Evolutionary conservation across 2,329 filamentous ascomycete genomes (phyloP).

Genomic region (Fusarium oligoseptatum): DNA sequence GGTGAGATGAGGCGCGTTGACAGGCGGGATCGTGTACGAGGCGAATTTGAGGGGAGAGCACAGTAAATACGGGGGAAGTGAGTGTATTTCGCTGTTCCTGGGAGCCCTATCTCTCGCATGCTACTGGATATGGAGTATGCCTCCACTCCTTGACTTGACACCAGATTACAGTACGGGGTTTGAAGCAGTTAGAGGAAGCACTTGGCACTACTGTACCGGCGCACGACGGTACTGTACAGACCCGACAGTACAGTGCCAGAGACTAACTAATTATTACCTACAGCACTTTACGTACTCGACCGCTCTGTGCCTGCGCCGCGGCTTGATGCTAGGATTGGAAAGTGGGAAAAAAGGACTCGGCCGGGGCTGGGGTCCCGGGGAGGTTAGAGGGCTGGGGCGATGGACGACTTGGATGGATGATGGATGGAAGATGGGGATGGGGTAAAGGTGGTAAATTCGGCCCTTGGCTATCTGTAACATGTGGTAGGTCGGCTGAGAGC

Average conservation of each 20-base stretch:
- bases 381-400: conserved; percentile 35
- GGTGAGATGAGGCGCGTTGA: conserved; percentile 1
- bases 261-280: conserved; percentile 1
- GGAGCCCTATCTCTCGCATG: conserved; percentile 28
- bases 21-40: conserved; percentile 16
- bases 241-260: conserved; percentile 4
- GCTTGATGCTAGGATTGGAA: conserved; percentile 31
- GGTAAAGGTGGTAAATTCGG: conserved; percentile 41
- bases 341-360: conserved; percentile 37
- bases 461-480: conserved; percentile 41
- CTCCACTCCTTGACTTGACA: conserved; percentile 40
- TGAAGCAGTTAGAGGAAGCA: conserved; percentile 32
- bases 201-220: neutral
- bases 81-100: conserved; percentile 33
- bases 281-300: conserved; percentile 28
- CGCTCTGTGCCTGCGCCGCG: conserved; percentile 25
- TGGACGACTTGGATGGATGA: conserved; percentile 11
- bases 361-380: conserved; percentile 39
- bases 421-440: conserved; percentile 38
- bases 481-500: conserved; percentile 37
- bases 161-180: conserved; percentile 38
- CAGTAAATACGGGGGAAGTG: conserved; percentile 29
- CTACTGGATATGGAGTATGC: conserved; percentile 34
- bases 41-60: conserved; percentile 6
- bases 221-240: neutral